Percentiles rank a stretch among this genome's conserved stretches.
These are phyloP conservation scores for Chaetomiaceae sp. DNA, from an alignment of 2,329 filamentous ascomycete genomes.

Conservation along the genomic window DNA sequence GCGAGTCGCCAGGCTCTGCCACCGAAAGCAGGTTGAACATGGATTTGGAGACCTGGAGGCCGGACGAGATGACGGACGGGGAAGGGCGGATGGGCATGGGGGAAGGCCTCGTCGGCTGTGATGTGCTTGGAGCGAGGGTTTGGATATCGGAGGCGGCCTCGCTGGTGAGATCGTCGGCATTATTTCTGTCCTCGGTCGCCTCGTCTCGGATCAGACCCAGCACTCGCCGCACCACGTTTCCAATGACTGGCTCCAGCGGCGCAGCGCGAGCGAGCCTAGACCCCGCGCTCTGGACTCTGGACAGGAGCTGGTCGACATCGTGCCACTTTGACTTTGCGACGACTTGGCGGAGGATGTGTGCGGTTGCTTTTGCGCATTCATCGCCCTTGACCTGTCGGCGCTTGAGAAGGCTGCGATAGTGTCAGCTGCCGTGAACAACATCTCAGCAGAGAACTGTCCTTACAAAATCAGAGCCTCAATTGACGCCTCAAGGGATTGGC, in stretches of 20 bases:
- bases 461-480: slow-evolving; percentile 82
- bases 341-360: slow-evolving; percentile 80
- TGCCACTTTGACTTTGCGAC: slow-evolving; percentile 76
- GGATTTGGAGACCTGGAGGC: slow-evolving; percentile 65
- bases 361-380: slow-evolving; percentile 85
- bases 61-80: slow-evolving; percentile 58
- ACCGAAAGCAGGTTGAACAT: slow-evolving; percentile 87
- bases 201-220: slow-evolving; percentile 89
- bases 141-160: slow-evolving; percentile 53
- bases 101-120: slow-evolving; percentile 15
- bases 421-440: slow-evolving; percentile 11
- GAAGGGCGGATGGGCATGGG: slow-evolving; percentile 44
- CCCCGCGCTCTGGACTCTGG: slow-evolving; percentile 75
- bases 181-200: slow-evolving; percentile 74
- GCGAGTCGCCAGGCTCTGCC: slow-evolving; percentile 47
- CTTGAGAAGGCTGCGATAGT: slow-evolving; percentile 67
- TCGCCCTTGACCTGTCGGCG: slow-evolving; percentile 83
- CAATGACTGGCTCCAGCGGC: slow-evolving; percentile 85
- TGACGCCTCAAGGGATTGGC: slow-evolving; percentile 70
- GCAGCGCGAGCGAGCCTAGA: slow-evolving; percentile 75
- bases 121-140: slow-evolving; percentile 20
- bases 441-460: slow-evolving; percentile 4
- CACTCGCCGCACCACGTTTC: slow-evolving; percentile 88
- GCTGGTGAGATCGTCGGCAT: slow-evolving; percentile 52
- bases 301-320: slow-evolving; percentile 73